Percentiles rank a stretch among this genome's conserved stretches.
Evolutionary conservation across 1,284 basidiomycete species (phyloP).

Genomic region (Ceratobasidium sp.): DNA sequence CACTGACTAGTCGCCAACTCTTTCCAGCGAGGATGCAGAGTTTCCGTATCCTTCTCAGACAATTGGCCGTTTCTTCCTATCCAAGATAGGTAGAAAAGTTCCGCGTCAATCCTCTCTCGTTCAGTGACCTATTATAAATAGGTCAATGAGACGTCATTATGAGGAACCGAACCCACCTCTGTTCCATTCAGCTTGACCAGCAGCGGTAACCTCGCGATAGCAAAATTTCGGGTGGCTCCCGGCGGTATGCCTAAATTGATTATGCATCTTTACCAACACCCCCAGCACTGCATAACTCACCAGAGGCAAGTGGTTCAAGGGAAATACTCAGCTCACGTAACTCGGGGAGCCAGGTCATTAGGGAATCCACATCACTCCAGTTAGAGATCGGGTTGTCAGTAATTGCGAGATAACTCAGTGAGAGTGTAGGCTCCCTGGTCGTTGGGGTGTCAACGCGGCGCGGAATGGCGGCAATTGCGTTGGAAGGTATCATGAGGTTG

Average conservation of each 20-base stretch:
- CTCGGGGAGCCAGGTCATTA: conserved; percentile 68
- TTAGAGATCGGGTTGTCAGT: conserved; percentile 63
- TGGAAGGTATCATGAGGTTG: conserved; percentile 72
- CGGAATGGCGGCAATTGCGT: conserved; percentile 62
- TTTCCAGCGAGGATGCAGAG: conserved; percentile 65
- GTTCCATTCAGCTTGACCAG: conserved; percentile 72
- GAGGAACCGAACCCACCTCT: conserved; percentile 54
- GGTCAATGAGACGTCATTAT: background rate
- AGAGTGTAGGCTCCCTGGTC: conserved; percentile 46
- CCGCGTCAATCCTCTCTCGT: conserved; percentile 82
- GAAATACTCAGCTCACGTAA: conserved; percentile 64
- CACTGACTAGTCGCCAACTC: conserved; percentile 66
- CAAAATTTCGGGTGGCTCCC: conserved; percentile 63
- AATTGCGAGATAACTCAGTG: conserved; percentile 66
- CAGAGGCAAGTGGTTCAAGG: conserved; percentile 63
- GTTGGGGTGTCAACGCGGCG: conserved; percentile 48
- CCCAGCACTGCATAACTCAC: conserved; percentile 6
- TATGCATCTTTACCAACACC: conserved; percentile 21
- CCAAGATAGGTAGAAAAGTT: conserved; percentile 79
- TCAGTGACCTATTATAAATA: conserved; percentile 60
- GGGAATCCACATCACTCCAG: conserved; percentile 74
- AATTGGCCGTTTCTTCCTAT: conserved; percentile 58
- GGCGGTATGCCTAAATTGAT: conserved; percentile 18
- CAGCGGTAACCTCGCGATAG: conserved; percentile 72
- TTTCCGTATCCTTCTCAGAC: conserved; percentile 53